Evolutionary conservation across 129 eudicot species (phyloP).

Genomic region (Ambrosia artemisiifolia): DNA sequence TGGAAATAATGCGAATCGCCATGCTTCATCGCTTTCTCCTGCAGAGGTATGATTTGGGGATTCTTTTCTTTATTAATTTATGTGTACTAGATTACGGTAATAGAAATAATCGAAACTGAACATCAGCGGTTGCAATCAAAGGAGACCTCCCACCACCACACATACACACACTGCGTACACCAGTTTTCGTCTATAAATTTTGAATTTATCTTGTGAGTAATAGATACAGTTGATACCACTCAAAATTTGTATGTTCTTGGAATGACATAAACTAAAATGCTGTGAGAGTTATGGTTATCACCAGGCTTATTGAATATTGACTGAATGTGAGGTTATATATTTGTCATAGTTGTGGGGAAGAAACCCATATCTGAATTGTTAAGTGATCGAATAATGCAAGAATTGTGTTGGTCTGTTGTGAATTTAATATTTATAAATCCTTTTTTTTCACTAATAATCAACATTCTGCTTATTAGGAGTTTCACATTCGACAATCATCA

Average conservation of each 20-base stretch:
- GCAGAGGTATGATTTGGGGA: slow-evolving; percentile 42
- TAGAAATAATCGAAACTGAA: background rate
- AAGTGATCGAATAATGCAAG: background rate
- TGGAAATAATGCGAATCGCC: slow-evolving; percentile 26
- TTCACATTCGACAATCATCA: slow-evolving; percentile 39
- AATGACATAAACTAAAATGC: background rate
- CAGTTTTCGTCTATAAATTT: background rate
- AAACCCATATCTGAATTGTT: background rate
- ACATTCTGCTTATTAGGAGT: slow-evolving; percentile 34
- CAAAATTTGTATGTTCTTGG: background rate
- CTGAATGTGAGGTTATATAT: background rate
- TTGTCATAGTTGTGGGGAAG: background rate
- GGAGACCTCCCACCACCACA: background rate
- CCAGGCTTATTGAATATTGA: background rate
- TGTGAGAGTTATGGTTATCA: background rate
- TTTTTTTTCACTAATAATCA: background rate
- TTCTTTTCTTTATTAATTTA: background rate
- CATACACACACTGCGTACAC: no score
- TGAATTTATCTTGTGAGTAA: background rate
- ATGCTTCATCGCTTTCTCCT: slow-evolving; percentile 36
- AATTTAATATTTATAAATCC: no score
- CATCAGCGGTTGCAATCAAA: background rate
- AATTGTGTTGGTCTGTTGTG: background rate
- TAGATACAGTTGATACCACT: no score
- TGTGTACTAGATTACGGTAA: background rate